Conservation (phyloP, 805 yeast genomes). For the Maudiozyma serrabonitensis region DNA sequence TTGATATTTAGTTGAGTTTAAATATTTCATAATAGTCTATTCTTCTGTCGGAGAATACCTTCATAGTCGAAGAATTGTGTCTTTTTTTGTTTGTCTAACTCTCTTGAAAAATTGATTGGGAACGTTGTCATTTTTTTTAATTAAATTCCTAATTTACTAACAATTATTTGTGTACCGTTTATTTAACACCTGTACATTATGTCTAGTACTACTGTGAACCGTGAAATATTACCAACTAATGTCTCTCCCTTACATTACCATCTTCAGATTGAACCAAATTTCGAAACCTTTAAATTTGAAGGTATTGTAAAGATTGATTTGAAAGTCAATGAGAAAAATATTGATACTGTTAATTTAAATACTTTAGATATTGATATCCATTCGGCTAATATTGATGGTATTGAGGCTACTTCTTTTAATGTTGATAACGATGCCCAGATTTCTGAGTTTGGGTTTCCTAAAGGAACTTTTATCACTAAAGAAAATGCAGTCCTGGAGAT, state of each 20-base stretch:
- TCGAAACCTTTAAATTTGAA: slow-evolving; percentile 47
- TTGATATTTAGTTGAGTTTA: too few relatives aligned
- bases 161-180: not conserved
- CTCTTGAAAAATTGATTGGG: too few relatives aligned
- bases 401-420: slow-evolving; percentile 34
- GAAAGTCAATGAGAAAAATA: slow-evolving; percentile 36
- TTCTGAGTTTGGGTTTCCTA: slow-evolving; percentile 47
- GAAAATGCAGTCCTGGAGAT: slow-evolving; percentile 33
- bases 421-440: slow-evolving; percentile 51
- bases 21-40: too few relatives aligned
- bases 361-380: slow-evolving; percentile 54
- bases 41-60: too few relatives aligned
- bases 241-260: slow-evolving; percentile 71
- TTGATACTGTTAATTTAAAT: slow-evolving; percentile 46
- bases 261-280: slow-evolving; percentile 52
- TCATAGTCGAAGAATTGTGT: not conserved
- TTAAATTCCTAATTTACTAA: not conserved
- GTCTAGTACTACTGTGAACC: slow-evolving; percentile 17
- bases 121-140: not conserved
- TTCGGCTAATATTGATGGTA: slow-evolving; percentile 33
- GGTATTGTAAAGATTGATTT: slow-evolving; percentile 49
- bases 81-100: too few relatives aligned
- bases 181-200: slow-evolving; percentile 1
- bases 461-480: slow-evolving; percentile 24
- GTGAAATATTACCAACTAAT: slow-evolving; percentile 46